These are phyloP conservation scores for Aureobasidium lini DNA, from an alignment of 2,329 filamentous ascomycete species.

Conservation along the genomic window DNA sequence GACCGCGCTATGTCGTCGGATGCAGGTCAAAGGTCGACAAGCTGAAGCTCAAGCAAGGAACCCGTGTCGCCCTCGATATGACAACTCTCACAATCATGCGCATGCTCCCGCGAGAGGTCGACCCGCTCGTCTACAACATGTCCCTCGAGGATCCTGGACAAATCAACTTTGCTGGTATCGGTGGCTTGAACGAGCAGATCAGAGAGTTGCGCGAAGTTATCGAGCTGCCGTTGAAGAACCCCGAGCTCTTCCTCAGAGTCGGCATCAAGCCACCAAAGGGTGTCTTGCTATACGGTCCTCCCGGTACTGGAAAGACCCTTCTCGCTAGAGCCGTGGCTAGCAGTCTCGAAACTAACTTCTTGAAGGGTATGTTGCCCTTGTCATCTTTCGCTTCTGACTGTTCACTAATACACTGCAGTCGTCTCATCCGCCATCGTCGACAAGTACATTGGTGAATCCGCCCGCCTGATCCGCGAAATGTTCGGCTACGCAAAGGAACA, in stretches of 20 bases:
- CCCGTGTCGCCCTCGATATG: slow-evolving; percentile 96
- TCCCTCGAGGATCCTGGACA: slow-evolving; percentile 96
- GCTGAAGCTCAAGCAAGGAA: slow-evolving; percentile 93
- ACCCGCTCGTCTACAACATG: slow-evolving; percentile 99
- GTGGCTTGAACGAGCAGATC: slow-evolving; percentile 96
- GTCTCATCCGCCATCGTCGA: slow-evolving; percentile 98
- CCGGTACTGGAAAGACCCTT: slow-evolving; percentile 93
- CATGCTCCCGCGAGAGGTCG: slow-evolving; percentile 97
- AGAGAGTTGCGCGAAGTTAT: slow-evolving; percentile 96
- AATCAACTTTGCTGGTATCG: slow-evolving; percentile 95
- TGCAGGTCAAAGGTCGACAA: slow-evolving; percentile 99
- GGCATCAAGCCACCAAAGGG: slow-evolving; percentile 99
- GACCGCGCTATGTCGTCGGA: slow-evolving; percentile 94
- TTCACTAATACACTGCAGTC: slow-evolving; percentile 47
- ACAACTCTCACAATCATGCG: slow-evolving; percentile 99
- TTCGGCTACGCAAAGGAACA: slow-evolving; percentile 99
- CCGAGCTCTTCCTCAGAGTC: slow-evolving; percentile 90
- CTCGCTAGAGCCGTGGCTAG: slow-evolving; percentile 91
- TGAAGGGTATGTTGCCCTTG: slow-evolving; percentile 62
- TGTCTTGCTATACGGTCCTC: slow-evolving; percentile 89
- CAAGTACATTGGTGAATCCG: slow-evolving; percentile 99
- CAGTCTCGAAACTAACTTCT: slow-evolving; percentile 93
- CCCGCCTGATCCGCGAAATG: slow-evolving; percentile 96
- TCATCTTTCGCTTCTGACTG: no score
- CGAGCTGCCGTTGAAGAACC: slow-evolving; percentile 95